Percentiles rank a stretch among this genome's conserved stretches.
phyloP scores from a whole-genome alignment of 768 basidiomycete genomes.

The Sistotremastrum suecicum region DNA sequence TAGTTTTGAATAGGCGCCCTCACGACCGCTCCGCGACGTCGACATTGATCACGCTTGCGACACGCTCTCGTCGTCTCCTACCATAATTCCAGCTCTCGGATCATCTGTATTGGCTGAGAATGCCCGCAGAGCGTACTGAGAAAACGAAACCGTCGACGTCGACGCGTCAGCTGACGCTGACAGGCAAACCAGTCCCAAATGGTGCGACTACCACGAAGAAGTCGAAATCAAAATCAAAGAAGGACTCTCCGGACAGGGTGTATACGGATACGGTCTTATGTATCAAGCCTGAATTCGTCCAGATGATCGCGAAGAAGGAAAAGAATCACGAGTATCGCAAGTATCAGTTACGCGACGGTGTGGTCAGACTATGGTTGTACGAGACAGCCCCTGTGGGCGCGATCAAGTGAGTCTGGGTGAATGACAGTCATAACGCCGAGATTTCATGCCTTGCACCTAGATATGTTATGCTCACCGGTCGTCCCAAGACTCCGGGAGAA shows the following conservation, averaged over 20 bases:
- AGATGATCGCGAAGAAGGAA: slow-evolving; percentile 17
- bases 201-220: slow-evolving; percentile 1
- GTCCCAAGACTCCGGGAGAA: slow-evolving; percentile 19
- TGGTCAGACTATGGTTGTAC: slow-evolving; percentile 20
- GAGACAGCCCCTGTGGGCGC: slow-evolving; percentile 15
- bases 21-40: no score
- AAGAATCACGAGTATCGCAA: slow-evolving; percentile 25
- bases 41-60: no score
- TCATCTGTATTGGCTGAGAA: no score
- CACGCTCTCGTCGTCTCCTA: no score
- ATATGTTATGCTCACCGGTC: slow-evolving; percentile 14
- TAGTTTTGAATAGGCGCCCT: no score
- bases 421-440: background rate
- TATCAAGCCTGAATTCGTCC: slow-evolving; percentile 19
- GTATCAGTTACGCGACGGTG: slow-evolving; percentile 17
- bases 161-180: slow-evolving; percentile 9
- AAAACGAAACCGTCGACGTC: no score
- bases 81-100: no score
- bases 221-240: background rate
- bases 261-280: slow-evolving; percentile 19
- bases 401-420: slow-evolving; percentile 14
- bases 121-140: no score
- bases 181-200: slow-evolving; percentile 9
- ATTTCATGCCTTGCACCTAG: slow-evolving; percentile 4
- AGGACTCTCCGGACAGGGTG: slow-evolving; percentile 9